Percentiles rank a stretch among this genome's conserved stretches.
Conservation (phyloP, 208 protist species). For the Trypanosoma congolense region DNA sequence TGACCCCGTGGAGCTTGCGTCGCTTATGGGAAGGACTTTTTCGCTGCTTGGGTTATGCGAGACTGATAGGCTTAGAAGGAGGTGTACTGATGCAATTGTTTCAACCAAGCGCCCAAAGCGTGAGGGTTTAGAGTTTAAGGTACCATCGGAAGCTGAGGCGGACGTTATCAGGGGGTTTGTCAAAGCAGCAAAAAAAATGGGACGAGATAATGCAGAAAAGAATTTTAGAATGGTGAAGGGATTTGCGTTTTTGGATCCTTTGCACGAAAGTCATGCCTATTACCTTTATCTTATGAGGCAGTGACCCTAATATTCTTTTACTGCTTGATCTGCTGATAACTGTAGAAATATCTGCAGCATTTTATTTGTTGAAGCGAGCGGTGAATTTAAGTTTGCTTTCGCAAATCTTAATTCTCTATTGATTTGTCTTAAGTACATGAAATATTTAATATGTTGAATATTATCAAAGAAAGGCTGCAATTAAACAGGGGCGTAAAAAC, state of each 20-base stretch:
- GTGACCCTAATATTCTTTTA: background rate
- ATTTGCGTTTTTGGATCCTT: slow-evolving; percentile 73
- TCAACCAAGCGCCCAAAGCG: slow-evolving; percentile 7
- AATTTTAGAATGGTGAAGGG: slow-evolving; percentile 63
- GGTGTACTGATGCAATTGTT: slow-evolving; percentile 13
- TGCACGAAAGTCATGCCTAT: slow-evolving; percentile 63
- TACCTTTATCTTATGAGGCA: slow-evolving; percentile 55
- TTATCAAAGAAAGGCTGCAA: too few relatives aligned
- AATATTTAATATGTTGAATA: too few relatives aligned
- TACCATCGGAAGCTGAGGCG: slow-evolving; percentile 43
- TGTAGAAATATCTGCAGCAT: slow-evolving; percentile 2
- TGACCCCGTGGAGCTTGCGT: slow-evolving; percentile 44
- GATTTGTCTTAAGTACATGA: too few relatives aligned
- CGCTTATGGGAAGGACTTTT: slow-evolving; percentile 35
- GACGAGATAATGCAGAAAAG: slow-evolving; percentile 63
- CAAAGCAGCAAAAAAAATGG: slow-evolving; percentile 47
- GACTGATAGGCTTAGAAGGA: slow-evolving; percentile 30
- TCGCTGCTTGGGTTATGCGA: slow-evolving; percentile 46
- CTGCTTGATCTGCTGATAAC: background rate
- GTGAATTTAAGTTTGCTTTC: too few relatives aligned
- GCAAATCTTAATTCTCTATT: too few relatives aligned
- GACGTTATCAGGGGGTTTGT: slow-evolving; percentile 67
- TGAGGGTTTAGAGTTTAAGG: slow-evolving; percentile 31
- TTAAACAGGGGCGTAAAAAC: too few relatives aligned
- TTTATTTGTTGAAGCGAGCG: slow-evolving; percentile 5